Evolutionary conservation across 2,329 filamentous ascomycete genomes (phyloP).

Genomic region (Leptodontidium sp.): DNA sequence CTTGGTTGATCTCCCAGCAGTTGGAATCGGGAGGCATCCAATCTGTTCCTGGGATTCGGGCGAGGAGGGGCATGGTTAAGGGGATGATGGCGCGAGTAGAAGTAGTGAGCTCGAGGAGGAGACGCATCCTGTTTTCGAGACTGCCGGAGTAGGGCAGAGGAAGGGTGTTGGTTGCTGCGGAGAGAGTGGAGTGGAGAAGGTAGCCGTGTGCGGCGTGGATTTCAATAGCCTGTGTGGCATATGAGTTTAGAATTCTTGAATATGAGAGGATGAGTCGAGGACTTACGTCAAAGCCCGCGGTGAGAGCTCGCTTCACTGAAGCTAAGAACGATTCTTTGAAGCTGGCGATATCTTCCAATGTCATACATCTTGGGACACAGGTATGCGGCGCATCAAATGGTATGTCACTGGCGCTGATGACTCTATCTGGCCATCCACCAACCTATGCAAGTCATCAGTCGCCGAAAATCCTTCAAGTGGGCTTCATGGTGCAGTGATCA

Average conservation of each 20-base stretch:
- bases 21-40: slow-evolving; percentile 69
- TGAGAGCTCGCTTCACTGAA: slow-evolving; percentile 65
- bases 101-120: slow-evolving; percentile 73
- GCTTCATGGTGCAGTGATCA: not conserved
- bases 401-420: slow-evolving; percentile 59
- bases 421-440: slow-evolving; percentile 64
- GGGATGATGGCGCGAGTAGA: slow-evolving; percentile 68
- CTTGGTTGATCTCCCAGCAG: slow-evolving; percentile 73
- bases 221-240: slow-evolving; percentile 60
- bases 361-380: slow-evolving; percentile 71
- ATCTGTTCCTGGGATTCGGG: slow-evolving; percentile 77
- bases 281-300: slow-evolving; percentile 69
- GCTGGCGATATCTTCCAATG: slow-evolving; percentile 68
- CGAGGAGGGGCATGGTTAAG: slow-evolving; percentile 71
- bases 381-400: slow-evolving; percentile 71
- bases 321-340: slow-evolving; percentile 69
- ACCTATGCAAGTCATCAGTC: slow-evolving; percentile 40
- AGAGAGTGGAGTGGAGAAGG: slow-evolving; percentile 73
- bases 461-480: not conserved
- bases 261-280: slow-evolving; percentile 20
- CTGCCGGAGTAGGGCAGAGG: slow-evolving; percentile 71
- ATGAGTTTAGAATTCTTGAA: not conserved
- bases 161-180: slow-evolving; percentile 72
- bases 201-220: slow-evolving; percentile 83
- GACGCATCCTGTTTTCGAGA: slow-evolving; percentile 73